Evolutionary conservation across 2,329 filamentous ascomycete species (phyloP).

Genomic region (Ampelomyces quisqualis): DNA sequence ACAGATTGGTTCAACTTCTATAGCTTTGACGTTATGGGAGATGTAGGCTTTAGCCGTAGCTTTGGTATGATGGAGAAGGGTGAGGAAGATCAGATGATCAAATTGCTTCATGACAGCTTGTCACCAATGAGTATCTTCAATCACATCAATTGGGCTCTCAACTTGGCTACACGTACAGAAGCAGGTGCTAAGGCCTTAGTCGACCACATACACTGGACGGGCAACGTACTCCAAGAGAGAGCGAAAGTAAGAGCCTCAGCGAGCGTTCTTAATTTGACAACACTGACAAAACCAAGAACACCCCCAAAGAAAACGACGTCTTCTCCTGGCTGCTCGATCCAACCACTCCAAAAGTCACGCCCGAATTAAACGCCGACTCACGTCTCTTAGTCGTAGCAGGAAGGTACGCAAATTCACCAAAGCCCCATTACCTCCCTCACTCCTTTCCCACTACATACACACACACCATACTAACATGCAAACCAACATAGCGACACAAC

Average conservation of each 20-base stretch:
- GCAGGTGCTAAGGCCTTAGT: conserved; percentile 24
- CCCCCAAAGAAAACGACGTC: conserved; percentile 32
- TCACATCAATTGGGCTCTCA: conserved; percentile 27
- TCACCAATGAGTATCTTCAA: conserved; percentile 19
- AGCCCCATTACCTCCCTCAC: too few relatives aligned
- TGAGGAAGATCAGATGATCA: conserved; percentile 30
- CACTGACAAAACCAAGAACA: conserved; percentile 15
- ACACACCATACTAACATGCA: background rate
- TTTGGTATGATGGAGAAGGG: conserved; percentile 43
- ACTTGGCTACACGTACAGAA: conserved; percentile 16
- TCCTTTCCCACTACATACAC: background rate
- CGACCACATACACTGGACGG: conserved; percentile 29
- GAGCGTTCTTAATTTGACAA: background rate
- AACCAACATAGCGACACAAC: conserved; percentile 28
- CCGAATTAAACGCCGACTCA: conserved; percentile 28
- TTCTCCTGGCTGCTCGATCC: conserved; percentile 28
- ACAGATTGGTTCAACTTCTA: conserved; percentile 45
- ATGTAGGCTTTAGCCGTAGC: conserved; percentile 46
- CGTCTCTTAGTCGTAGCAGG: conserved; percentile 34
- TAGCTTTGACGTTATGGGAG: conserved; percentile 54
- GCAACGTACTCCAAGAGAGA: conserved; percentile 27
- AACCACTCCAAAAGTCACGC: conserved; percentile 21
- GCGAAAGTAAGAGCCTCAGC: conserved; percentile 21
- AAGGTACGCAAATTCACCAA: conserved; percentile 22
- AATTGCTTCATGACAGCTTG: conserved; percentile 29